These are phyloP conservation scores for Talaromyces proteolyticus DNA, from an alignment of 495 filamentous ascomycete genomes.

Conservation along the genomic window DNA sequence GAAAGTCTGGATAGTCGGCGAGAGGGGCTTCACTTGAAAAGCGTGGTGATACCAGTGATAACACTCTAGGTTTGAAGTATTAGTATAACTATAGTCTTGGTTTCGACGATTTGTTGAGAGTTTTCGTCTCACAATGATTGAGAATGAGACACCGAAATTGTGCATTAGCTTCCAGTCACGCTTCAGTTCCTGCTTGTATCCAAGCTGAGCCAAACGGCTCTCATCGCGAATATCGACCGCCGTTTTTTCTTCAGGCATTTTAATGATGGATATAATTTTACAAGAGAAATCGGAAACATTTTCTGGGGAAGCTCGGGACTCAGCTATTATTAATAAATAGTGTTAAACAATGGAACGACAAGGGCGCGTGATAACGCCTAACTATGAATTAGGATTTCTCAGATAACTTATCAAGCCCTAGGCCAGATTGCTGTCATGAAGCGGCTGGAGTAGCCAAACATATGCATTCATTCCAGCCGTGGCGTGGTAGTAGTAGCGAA, in stretches of 20 bases:
- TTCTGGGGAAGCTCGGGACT: too few species aligned
- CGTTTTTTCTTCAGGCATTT: neutral
- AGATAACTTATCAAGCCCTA: too few species aligned
- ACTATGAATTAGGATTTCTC: too few species aligned
- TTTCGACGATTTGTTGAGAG: neutral
- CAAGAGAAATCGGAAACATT: too few species aligned
- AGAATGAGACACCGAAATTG: conserved; percentile 63
- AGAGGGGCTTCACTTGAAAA: conserved; percentile 1
- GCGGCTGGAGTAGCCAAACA: too few species aligned
- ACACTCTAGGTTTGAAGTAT: conserved; percentile 44
- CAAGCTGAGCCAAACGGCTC: conserved; percentile 48
- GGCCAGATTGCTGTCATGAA: too few species aligned
- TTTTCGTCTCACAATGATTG: conserved; percentile 48
- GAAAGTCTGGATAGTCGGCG: conserved; percentile 22
- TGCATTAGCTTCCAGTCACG: conserved; percentile 57
- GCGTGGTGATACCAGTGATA: conserved; percentile 55
- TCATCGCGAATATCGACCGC: conserved; percentile 32
- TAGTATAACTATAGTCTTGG: neutral
- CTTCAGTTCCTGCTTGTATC: conserved; percentile 57
- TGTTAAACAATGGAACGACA: too few species aligned
- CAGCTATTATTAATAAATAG: too few species aligned
- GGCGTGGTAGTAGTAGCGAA: too few species aligned
- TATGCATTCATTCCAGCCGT: too few species aligned
- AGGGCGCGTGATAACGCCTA: too few species aligned
- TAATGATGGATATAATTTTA: neutral